Evolutionary conservation across 1,139 yeast genomes (phyloP).

Genomic region (Candida tropicalis): DNA sequence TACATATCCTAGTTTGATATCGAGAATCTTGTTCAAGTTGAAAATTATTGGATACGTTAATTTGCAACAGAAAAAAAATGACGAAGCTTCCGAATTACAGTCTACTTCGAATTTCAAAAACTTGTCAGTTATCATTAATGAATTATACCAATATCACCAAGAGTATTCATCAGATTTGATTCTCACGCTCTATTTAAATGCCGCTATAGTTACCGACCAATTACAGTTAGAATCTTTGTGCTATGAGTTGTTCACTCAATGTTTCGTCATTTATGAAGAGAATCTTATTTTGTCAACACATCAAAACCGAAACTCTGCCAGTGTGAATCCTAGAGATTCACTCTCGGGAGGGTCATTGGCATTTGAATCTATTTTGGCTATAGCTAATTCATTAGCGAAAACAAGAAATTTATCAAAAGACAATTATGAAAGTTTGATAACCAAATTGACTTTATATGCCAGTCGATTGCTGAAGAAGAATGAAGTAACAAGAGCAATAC

Average conservation of each 20-base stretch:
- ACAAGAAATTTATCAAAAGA: constrained; percentile 61
- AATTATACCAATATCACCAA: constrained; percentile 55
- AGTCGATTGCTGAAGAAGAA: constrained; percentile 74
- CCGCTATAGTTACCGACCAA: constrained; percentile 78
- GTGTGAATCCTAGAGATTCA: constrained; percentile 39
- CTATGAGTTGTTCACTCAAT: constrained; percentile 89
- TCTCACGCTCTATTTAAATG: constrained; percentile 52
- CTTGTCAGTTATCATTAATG: constrained; percentile 70
- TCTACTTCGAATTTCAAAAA: constrained; percentile 66
- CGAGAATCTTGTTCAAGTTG: constrained; percentile 59
- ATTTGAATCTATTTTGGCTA: constrained; percentile 42
- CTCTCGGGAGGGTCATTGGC: constrained; percentile 42
- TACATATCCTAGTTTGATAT: constrained; percentile 77
- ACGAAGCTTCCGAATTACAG: constrained; percentile 24
- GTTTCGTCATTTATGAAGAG: constrained; percentile 88
- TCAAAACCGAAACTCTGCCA: constrained; percentile 19
- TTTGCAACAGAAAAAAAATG: constrained; percentile 20
- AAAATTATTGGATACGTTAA: constrained; percentile 48
- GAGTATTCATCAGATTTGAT: constrained; percentile 52
- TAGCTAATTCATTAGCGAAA: constrained; percentile 65
- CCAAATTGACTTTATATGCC: constrained; percentile 85
- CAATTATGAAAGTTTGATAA: constrained; percentile 77
- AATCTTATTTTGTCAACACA: constrained; percentile 36
- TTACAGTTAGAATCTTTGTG: constrained; percentile 55
- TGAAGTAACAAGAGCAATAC: constrained; percentile 76